Evolutionary conservation across 78 protist species (phyloP).

Genomic region (Dictyostelium firmibasis): DNA sequence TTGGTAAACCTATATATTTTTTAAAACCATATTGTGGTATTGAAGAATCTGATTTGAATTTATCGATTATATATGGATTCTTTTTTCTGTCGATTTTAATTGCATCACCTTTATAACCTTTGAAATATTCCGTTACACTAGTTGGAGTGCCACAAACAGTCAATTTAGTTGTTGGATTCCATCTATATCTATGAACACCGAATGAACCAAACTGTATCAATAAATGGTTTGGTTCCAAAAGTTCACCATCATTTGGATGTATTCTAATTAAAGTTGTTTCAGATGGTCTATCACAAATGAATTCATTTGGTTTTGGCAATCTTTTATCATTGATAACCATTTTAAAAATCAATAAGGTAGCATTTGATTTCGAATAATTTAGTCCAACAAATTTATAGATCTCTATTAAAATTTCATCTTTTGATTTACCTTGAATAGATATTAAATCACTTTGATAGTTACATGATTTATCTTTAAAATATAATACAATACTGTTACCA

Average conservation of each 20-base stretch:
- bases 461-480: slow-evolving; percentile 21
- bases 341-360: neutral
- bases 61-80: neutral
- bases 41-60: neutral
- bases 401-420: neutral
- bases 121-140: neutral
- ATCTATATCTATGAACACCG: neutral
- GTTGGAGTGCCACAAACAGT: neutral
- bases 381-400: neutral
- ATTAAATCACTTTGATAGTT: slow-evolving; percentile 11
- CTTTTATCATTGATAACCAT: neutral
- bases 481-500: slow-evolving; percentile 4
- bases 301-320: neutral
- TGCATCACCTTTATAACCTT: neutral
- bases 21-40: neutral
- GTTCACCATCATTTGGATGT: neutral
- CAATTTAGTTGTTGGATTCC: neutral
- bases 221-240: neutral
- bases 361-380: neutral
- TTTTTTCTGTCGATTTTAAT: neutral
- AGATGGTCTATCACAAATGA: neutral
- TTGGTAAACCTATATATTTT: neutral
- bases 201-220: neutral
- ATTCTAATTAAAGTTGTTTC: neutral
- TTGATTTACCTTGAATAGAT: neutral